These are phyloP conservation scores for Calocera viscosa DNA, from an alignment of 768 basidiomycete genomes.

Conservation along the genomic window DNA sequence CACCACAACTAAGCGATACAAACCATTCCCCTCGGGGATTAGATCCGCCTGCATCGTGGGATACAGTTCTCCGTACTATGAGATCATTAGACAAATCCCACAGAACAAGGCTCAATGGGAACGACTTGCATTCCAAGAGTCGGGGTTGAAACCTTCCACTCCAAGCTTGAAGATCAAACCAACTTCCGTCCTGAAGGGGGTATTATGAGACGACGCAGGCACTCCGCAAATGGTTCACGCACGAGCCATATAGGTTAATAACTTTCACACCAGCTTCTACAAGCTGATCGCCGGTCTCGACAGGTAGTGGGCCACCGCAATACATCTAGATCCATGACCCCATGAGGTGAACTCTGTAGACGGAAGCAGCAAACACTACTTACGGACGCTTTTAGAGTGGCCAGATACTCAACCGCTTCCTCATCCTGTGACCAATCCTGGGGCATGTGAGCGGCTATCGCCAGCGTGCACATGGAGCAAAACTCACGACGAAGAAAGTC, in stretches of 20 bases:
- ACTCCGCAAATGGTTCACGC: neutral
- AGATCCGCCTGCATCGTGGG: neutral
- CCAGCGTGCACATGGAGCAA: neutral
- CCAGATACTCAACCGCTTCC: constrained; percentile 18
- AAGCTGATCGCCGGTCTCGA: constrained; percentile 22
- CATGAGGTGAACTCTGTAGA: neutral
- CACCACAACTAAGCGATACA: neutral
- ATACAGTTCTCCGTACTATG: neutral
- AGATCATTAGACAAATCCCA: neutral
- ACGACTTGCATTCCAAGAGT: neutral
- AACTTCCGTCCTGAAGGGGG: neutral
- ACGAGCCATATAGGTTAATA: constrained; percentile 10
- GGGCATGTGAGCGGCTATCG: neutral
- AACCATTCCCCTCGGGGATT: neutral
- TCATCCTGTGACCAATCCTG: constrained; percentile 22
- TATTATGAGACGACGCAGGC: neutral
- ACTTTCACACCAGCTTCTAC: constrained; percentile 20
- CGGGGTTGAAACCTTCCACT: neutral
- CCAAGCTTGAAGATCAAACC: neutral
- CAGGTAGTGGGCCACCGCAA: constrained; percentile 23
- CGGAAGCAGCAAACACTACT: constrained; percentile 9
- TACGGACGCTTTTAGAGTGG: constrained; percentile 20
- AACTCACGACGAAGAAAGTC: neutral
- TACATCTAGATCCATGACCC: constrained; percentile 21
- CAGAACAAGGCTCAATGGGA: neutral